Conservation (phyloP, 1,284 basidiomycete genomes). For the Cutaneotrichosporon dermatis region DNA sequence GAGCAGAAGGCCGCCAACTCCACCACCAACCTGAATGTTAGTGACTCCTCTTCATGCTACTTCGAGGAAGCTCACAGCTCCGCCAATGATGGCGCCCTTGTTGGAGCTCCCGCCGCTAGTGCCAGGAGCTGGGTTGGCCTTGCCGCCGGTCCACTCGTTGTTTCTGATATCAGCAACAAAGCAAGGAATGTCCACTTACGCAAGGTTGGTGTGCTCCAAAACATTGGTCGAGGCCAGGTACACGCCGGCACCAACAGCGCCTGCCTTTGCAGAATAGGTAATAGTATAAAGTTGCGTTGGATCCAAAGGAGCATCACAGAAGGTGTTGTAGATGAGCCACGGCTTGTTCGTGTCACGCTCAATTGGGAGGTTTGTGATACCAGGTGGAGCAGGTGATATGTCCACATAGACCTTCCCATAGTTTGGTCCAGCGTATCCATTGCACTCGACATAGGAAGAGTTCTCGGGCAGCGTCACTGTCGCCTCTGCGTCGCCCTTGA, state of each 20-base stretch:
- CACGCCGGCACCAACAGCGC: neutral
- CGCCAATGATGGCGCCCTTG: neutral
- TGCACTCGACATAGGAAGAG: neutral
- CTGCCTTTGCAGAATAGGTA: neutral
- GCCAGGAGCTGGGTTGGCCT: neutral
- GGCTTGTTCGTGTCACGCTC: neutral
- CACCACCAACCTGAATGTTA: neutral
- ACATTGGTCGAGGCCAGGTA: neutral
- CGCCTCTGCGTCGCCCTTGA: neutral
- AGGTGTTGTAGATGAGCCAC: neutral
- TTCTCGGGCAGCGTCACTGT: neutral
- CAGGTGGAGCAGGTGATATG: neutral
- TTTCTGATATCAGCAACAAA: neutral
- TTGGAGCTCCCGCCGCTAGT: neutral
- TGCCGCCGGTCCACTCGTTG: neutral
- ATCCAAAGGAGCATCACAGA: neutral
- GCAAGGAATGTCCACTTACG: neutral
- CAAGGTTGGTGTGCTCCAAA: neutral
- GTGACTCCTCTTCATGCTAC: neutral
- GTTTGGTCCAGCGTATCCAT: neutral
- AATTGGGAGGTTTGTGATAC: neutral
- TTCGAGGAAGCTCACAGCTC: neutral
- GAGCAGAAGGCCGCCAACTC: neutral
- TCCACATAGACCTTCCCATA: neutral
- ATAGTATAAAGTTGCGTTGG: neutral